Evolutionary conservation across 108 stramenopile species (phyloP), one percentile per base, ranked within the genome.

Genomic region (Discostella pseudostelligera): DNA sequence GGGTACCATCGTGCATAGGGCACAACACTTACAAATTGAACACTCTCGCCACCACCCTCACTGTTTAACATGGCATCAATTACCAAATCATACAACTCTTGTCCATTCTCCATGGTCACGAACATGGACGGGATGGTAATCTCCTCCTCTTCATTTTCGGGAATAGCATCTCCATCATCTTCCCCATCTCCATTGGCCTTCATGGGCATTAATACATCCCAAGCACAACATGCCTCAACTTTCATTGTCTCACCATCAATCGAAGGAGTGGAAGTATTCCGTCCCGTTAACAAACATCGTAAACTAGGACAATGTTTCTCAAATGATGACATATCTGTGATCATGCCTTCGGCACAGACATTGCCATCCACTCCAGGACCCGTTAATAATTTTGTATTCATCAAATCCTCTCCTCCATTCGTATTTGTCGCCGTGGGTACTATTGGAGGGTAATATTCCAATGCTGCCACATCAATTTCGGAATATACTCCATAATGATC

Each of bases 191-290:
- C 75, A 46, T 76, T 67, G 9, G 42, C 26, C 1, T 9, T 11
- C 75, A 92, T 73, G 48, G 61, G 60, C 10, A 86, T 16, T 56
- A 70, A 80, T 21, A 87, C 65, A 75, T 96, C 94, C 94, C 94
- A 96, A 7, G 91, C 91, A 74, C 94, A 93, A 60, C 94, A 96
- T 2, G 90, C 90, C 69, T 81, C 80, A 56, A 82, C 40, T 5
- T 39, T 42, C 0, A 20, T 20, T 8, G 57, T 32, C n/a, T n/a
- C n/a, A n/a, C n/a, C n/a, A n/a, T n/a, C n/a, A 32, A 5, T 32
- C 5, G 32, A 32, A 32, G 32, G 3, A 32, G 32, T 32, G n/a
- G n/a, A n/a, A n/a, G n/a, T n/a, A n/a, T 82, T 74, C 21, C 49
- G 40, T 10, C 84, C 85, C 8, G 94, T 90, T 22, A 92, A 47